A percentile compares a stretch with the other conserved stretches of the same genome.
These are phyloP conservation scores for Eutrema salsugineum DNA, from an alignment of 441 rosid species.

Conservation along the genomic window DNA sequence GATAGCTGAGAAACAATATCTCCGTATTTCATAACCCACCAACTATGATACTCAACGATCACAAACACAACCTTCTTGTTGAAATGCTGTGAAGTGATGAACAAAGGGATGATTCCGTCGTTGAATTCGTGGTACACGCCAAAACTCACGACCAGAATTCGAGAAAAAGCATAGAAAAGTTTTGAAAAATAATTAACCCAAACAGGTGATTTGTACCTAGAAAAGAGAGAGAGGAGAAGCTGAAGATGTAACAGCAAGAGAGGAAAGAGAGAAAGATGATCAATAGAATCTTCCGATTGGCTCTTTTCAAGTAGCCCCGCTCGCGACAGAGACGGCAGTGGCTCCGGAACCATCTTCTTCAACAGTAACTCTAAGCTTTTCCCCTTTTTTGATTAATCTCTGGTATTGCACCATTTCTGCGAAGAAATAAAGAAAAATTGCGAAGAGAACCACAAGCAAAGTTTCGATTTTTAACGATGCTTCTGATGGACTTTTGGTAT, in stretches of 20 bases:
- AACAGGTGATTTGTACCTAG: conserved; percentile 32
- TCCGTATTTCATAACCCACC: conserved; percentile 85
- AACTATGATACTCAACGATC: conserved; percentile 69
- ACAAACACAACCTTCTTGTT: conserved; percentile 83
- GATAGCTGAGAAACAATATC: conserved; percentile 65
- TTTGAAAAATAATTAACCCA: background rate
- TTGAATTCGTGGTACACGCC: conserved; percentile 81
- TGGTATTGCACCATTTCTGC: conserved; percentile 25
- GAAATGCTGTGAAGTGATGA: conserved; percentile 76
- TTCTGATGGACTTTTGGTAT: background rate
- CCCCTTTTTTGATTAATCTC: conserved; percentile 10
- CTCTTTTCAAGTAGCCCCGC: conserved; percentile 32
- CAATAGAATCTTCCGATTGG: conserved; percentile 51
- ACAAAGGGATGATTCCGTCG: conserved; percentile 85
- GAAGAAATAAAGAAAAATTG: background rate
- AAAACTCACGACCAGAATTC: conserved; percentile 1
- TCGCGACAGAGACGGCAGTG: background rate
- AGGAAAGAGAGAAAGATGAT: conserved; percentile 51
- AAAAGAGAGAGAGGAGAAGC: conserved; percentile 43
- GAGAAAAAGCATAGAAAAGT: background rate
- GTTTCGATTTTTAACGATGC: conserved; percentile 14
- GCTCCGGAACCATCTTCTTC: conserved; percentile 26
- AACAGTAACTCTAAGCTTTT: background rate
- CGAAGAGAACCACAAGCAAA: background rate
- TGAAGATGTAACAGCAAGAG: conserved; percentile 46